Base-by-base conservation (phyloP, 306 rosid genomes). In the Astragalus membranaceus region DNA sequence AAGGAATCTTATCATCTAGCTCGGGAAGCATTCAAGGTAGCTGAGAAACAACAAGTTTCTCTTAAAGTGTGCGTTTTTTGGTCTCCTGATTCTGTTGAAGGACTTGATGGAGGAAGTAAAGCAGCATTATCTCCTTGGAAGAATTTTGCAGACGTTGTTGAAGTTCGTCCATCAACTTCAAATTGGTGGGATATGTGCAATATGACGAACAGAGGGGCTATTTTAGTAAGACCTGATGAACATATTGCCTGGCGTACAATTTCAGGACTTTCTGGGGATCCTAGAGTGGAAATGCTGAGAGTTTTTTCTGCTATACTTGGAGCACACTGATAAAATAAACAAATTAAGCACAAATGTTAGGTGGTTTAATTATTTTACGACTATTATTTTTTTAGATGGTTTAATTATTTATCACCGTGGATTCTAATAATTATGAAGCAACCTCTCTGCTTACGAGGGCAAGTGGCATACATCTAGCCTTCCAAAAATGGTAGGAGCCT, bases 161-260 rank as follows among this genome's bases (percentile, higher is more conserved):
- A 89, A 75, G 82, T 78, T 51, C 69, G 39, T 58, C 73, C 88
- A 47, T 33, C 81, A 50, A 82, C 66, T 77, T 75, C 82, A 50
- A 44, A 63, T 14, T 87, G 96, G 96, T 92, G 96, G 96, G 86
- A 85, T 17, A 63, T 85, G 54, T 92, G 96, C 57, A 83, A 83
- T 71, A 89, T 88, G 91, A 88, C 82, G 0, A 72, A 81, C 60
- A 57, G 60, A 70, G 98, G 96, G 56, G 96, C 88, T 75, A 86
- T 89, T 75, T 70, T 92, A 43, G 95, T 88, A 70, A 83, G 96
- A 80, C 95, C 92, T 3, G 96, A 92, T 15, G 95, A 89, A 73
- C 98, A 89, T 73, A 77, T 88, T 75, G 91, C 92, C 49, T 91
- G 97, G 99, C 79, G 91, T 33, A 49, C 85, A 62, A 75, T 63